A percentile compares a stretch with the other conserved stretches of the same genome.
Evolutionary conservation across 2,329 filamentous ascomycete genomes (phyloP).

Genomic region (Fonsecaea multimorphosa): DNA sequence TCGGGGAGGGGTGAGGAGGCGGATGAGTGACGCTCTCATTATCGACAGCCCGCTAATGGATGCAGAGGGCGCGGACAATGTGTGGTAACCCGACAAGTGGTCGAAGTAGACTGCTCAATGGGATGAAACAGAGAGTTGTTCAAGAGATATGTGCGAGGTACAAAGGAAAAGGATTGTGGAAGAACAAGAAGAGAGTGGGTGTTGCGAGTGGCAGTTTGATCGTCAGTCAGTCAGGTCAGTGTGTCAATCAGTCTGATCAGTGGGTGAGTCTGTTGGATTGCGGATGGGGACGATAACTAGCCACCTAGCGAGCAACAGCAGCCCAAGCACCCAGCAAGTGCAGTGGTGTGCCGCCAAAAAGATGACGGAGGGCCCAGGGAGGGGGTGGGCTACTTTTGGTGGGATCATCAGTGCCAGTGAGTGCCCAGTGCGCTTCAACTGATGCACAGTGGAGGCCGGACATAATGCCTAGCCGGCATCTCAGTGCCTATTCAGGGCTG

Average conservation of each 20-base stretch:
- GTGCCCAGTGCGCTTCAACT: constrained; percentile 2
- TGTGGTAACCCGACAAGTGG: neutral
- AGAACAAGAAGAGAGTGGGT: constrained; percentile 8
- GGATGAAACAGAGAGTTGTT: neutral
- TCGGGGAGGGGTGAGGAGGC: constrained; percentile 9
- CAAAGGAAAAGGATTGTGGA: constrained; percentile 10
- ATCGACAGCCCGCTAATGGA: constrained; percentile 8
- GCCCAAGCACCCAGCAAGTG: constrained; percentile 2
- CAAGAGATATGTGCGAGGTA: constrained; percentile 11
- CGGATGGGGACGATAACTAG: constrained; percentile 14
- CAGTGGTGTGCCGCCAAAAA: constrained; percentile 5
- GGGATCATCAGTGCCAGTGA: constrained; percentile 7
- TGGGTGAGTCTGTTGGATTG: constrained; percentile 20
- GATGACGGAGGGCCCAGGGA: too few species aligned
- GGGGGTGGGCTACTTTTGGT: constrained; percentile 8
- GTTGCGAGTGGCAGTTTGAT: constrained; percentile 19
- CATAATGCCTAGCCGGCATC: constrained; percentile 7
- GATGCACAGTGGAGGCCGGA: constrained; percentile 3
- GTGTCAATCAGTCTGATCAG: constrained; percentile 4
- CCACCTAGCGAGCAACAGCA: constrained; percentile 2
- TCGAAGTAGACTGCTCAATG: neutral
- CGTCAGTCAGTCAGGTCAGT: constrained; percentile 20
- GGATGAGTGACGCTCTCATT: constrained; percentile 4
- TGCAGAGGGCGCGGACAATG: neutral
- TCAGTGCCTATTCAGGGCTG: constrained; percentile 18